phyloP scores from a whole-genome alignment of 2,329 filamentous ascomycete species.

The Torrubiella hemipterigena region DNA sequence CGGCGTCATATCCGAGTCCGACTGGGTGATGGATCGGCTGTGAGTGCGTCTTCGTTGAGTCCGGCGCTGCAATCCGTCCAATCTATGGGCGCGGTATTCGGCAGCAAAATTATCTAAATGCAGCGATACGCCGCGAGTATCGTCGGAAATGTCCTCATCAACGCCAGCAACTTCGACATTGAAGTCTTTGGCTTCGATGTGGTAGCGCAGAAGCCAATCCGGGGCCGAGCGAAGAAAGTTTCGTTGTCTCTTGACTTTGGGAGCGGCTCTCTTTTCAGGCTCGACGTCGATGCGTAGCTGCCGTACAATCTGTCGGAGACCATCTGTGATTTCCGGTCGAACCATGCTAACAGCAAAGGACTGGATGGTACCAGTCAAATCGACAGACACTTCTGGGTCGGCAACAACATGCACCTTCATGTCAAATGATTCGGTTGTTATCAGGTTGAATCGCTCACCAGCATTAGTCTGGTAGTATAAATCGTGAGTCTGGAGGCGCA shows the following conservation, averaged over 20 bases:
- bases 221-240: conserved; percentile 73
- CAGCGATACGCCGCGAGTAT: conserved; percentile 71
- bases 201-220: conserved; percentile 71
- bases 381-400: conserved; percentile 73
- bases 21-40: conserved; percentile 56
- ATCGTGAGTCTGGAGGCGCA: conserved; percentile 74
- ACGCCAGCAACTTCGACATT: conserved; percentile 84
- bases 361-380: conserved; percentile 67
- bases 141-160: conserved; percentile 70
- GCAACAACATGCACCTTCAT: conserved; percentile 77
- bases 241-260: conserved; percentile 37
- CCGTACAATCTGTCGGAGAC: conserved; percentile 78
- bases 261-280: conserved; percentile 38
- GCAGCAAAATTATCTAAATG: conserved; percentile 81
- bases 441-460: conserved; percentile 71
- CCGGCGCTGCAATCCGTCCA: conserved; percentile 49
- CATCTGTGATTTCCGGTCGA: conserved; percentile 83
- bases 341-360: conserved; percentile 85
- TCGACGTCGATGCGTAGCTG: conserved; percentile 65
- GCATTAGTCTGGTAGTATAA: conserved; percentile 89
- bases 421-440: conserved; percentile 81
- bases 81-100: conserved; percentile 76
- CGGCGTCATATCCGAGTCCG: conserved; percentile 49
- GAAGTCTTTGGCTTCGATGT: conserved; percentile 79
- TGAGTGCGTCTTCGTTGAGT: conserved; percentile 58